Percentiles rank a stretch among this genome's conserved stretches.
These are phyloP conservation scores for Syncephalastrum racemosum DNA, from an alignment of 371 early-diverging fungal species.

Conservation along the genomic window DNA sequence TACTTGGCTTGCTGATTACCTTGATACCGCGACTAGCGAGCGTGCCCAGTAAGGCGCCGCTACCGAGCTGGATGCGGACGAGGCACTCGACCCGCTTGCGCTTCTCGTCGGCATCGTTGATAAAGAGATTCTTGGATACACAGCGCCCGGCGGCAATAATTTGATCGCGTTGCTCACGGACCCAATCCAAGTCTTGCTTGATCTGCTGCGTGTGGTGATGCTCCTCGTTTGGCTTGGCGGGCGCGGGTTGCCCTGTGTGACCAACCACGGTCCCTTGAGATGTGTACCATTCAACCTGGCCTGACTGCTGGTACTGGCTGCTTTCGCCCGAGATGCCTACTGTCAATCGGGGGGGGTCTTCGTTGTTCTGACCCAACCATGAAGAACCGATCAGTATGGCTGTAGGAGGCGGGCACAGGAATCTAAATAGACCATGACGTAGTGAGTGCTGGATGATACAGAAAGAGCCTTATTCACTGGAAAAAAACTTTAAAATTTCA, in stretches of 20 bases:
- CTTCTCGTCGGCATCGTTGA: slow-evolving; percentile 76
- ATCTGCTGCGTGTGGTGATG: background rate
- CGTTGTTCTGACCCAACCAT: slow-evolving; percentile 55
- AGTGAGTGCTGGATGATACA: too few species aligned
- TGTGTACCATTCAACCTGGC: slow-evolving; percentile 47
- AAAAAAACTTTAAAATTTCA: slow-evolving; percentile 2
- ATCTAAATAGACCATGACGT: slow-evolving; percentile 26
- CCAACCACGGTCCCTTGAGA: slow-evolving; percentile 30
- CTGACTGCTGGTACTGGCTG: slow-evolving; percentile 27
- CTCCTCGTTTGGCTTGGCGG: too few species aligned
- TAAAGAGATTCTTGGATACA: slow-evolving; percentile 73
- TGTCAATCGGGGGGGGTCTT: slow-evolving; percentile 34
- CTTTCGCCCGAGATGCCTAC: slow-evolving; percentile 51
- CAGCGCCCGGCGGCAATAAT: slow-evolving; percentile 52
- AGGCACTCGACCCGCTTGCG: slow-evolving; percentile 69
- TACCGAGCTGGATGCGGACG: slow-evolving; percentile 60
- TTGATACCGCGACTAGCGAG: slow-evolving; percentile 72
- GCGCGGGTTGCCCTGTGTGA: slow-evolving; percentile 15
- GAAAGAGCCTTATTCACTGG: background rate
- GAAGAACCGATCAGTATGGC: slow-evolving; percentile 70
- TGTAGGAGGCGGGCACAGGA: slow-evolving; percentile 83
- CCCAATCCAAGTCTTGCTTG: slow-evolving; percentile 19
- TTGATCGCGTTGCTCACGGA: slow-evolving; percentile 20
- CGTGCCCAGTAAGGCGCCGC: slow-evolving; percentile 55
- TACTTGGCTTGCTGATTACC: slow-evolving; percentile 79